phyloP scores from a whole-genome alignment of 2,329 filamentous ascomycete species.

The Scedosporium dehoogii region DNA sequence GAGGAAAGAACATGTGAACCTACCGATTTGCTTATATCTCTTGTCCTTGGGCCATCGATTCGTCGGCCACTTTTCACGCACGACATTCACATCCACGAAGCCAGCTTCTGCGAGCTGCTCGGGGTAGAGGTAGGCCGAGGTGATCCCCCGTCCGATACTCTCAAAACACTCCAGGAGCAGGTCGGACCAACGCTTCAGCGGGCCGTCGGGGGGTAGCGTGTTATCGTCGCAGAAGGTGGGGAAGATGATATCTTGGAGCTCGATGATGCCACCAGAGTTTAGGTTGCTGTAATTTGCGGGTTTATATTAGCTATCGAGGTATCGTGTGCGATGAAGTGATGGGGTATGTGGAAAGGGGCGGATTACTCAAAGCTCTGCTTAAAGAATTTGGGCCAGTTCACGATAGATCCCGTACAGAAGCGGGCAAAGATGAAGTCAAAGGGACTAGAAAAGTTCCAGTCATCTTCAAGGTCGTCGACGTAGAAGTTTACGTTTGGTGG shows the following conservation, averaged over 20 bases:
- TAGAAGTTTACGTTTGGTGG: slow-evolving; percentile 40
- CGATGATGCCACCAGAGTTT: slow-evolving; percentile 23
- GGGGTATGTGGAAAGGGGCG: neutral
- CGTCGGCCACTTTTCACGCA: slow-evolving; percentile 37
- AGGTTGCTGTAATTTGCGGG: slow-evolving; percentile 11
- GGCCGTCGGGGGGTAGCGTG: slow-evolving; percentile 17
- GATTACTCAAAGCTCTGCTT: slow-evolving; percentile 21
- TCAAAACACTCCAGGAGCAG: slow-evolving; percentile 20
- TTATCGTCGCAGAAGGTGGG: slow-evolving; percentile 22
- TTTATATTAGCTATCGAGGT: too few species aligned
- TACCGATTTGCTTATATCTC: slow-evolving; percentile 40
- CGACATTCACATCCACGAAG: slow-evolving; percentile 40
- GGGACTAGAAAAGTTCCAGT: slow-evolving; percentile 26
- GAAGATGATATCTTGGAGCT: slow-evolving; percentile 20
- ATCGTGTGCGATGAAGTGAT: too few species aligned
- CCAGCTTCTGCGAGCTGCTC: slow-evolving; percentile 38
- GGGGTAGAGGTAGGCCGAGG: slow-evolving; percentile 19
- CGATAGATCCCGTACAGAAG: slow-evolving; percentile 19
- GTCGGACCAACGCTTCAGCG: slow-evolving; percentile 17
- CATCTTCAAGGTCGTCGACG: slow-evolving; percentile 30
- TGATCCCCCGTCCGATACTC: slow-evolving; percentile 19
- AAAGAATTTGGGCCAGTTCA: slow-evolving; percentile 24
- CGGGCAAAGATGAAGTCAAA: slow-evolving; percentile 31
- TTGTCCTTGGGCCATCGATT: slow-evolving; percentile 41
- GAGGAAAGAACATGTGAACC: neutral